phyloP scores from a whole-genome alignment of 768 basidiomycete genomes.

The Cubamyces sp. region DNA sequence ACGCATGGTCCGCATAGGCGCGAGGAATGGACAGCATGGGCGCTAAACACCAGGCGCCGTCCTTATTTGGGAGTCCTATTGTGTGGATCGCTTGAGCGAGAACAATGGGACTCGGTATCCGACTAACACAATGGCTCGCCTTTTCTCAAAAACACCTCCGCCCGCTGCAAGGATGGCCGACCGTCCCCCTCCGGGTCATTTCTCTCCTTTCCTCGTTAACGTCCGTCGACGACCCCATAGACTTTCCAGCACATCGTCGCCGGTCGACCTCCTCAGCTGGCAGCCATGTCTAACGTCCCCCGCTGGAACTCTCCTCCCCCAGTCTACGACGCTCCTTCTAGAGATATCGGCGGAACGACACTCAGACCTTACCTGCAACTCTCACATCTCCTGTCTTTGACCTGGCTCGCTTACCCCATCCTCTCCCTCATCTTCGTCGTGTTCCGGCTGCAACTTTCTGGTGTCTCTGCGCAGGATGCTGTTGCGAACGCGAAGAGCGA shows the following conservation, averaged over 20 bases:
- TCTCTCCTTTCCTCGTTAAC: conserved; percentile 21
- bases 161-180: not conserved
- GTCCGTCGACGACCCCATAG: conserved; percentile 31
- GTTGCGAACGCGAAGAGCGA: conserved; percentile 72
- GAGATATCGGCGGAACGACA: conserved; percentile 30
- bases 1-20: not conserved
- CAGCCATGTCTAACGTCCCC: conserved; percentile 36
- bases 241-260: conserved; percentile 31
- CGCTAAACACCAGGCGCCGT: not conserved
- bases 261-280: conserved; percentile 33
- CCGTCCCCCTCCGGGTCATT: conserved; percentile 23
- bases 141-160: conserved; percentile 22
- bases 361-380: conserved; percentile 86
- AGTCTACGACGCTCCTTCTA: conserved; percentile 57
- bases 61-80: conserved; percentile 23
- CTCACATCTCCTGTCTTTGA: conserved; percentile 79
- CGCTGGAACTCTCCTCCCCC: conserved; percentile 50
- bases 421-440: conserved; percentile 87
- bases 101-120: conserved; percentile 25
- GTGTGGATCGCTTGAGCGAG: conserved; percentile 10
- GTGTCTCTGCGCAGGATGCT: conserved; percentile 66
- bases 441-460: conserved; percentile 78
- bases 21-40: conserved; percentile 1
- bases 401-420: conserved; percentile 92
- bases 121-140: conserved; percentile 29